Conservation (phyloP, 2,329 filamentous ascomycete species). For the Trichoderma afroharzianum region DNA sequence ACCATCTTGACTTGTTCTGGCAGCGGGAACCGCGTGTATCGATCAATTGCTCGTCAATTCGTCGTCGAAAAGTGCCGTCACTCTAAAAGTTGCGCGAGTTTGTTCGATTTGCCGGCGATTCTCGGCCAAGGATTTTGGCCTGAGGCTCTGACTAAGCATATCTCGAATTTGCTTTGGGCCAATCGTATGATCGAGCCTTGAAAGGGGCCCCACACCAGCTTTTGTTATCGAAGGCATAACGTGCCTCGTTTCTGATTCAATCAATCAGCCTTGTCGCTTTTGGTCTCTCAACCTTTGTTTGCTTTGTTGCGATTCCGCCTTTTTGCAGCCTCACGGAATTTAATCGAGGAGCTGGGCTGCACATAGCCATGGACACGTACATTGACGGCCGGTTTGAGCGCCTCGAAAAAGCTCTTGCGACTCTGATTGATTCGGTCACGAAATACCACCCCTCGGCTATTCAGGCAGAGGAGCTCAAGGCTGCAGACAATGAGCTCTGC, state of each 20-base stretch:
- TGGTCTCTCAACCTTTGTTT: constrained; percentile 2
- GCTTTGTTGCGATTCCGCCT: not conserved
- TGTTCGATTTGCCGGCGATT: constrained; percentile 34
- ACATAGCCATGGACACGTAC: constrained; percentile 54
- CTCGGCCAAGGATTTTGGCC: constrained; percentile 33
- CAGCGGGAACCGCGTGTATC: constrained; percentile 29
- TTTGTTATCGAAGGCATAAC: not conserved
- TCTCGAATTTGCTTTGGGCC: not conserved
- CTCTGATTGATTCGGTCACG: constrained; percentile 73
- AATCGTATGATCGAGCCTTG: not conserved
- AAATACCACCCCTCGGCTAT: constrained; percentile 73
- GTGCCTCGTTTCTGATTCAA: not conserved
- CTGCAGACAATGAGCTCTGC: constrained; percentile 65
- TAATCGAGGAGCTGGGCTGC: not conserved
- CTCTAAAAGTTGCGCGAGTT: constrained; percentile 32
- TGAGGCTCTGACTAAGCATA: constrained; percentile 24
- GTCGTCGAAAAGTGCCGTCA: constrained; percentile 26
- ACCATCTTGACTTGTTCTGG: constrained; percentile 37
- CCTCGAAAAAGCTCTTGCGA: constrained; percentile 63
- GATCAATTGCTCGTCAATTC: constrained; percentile 37
- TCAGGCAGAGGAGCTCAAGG: constrained; percentile 65
- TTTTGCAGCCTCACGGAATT: not conserved
- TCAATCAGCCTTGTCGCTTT: constrained; percentile 15
- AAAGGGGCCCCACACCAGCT: constrained; percentile 21
- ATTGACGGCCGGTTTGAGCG: constrained; percentile 63